These are phyloP conservation scores for Metarhizium humberi DNA, from an alignment of 2,329 filamentous ascomycete species.

Conservation along the genomic window DNA sequence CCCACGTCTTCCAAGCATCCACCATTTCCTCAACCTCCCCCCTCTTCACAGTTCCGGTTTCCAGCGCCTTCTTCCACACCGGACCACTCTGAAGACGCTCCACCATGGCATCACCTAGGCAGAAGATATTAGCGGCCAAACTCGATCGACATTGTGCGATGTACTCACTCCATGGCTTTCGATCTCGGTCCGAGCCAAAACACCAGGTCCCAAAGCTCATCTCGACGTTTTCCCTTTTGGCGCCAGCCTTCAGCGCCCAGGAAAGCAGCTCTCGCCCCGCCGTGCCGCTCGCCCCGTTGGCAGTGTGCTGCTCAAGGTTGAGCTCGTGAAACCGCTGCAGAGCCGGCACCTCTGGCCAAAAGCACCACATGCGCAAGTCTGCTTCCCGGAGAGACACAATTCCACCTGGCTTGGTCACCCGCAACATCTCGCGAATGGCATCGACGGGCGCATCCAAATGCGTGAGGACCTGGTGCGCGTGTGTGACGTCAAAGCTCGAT, in stretches of 20 bases:
- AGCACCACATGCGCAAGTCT: slow-evolving; percentile 19
- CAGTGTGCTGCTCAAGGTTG: slow-evolving; percentile 9
- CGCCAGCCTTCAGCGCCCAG: no score
- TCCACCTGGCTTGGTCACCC: slow-evolving; percentile 33
- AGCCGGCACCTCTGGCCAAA: slow-evolving; percentile 17
- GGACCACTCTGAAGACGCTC: not conserved
- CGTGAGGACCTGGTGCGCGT: slow-evolving; percentile 31
- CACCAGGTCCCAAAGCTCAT: slow-evolving; percentile 21
- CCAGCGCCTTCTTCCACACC: no score
- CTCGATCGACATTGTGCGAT: no score
- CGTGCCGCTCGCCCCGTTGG: slow-evolving; percentile 16
- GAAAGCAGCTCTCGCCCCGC: no score
- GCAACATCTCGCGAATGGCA: slow-evolving; percentile 30
- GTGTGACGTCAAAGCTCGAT: slow-evolving; percentile 31
- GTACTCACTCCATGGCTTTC: slow-evolving; percentile 17
- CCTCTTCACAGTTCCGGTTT: not conserved
- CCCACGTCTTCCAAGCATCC: no score
- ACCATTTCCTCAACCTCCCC: no score
- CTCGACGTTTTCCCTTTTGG: not conserved
- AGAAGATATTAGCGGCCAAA: no score
- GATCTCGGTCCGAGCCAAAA: slow-evolving; percentile 16
- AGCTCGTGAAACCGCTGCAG: slow-evolving; percentile 16
- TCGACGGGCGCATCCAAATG: slow-evolving; percentile 26
- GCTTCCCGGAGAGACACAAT: slow-evolving; percentile 27
- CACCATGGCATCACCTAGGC: no score